A percentile compares a stretch with the other conserved stretches of the same genome.
phyloP scores from a whole-genome alignment of 305 asterid species.

The Fraxinus floribunda region DNA sequence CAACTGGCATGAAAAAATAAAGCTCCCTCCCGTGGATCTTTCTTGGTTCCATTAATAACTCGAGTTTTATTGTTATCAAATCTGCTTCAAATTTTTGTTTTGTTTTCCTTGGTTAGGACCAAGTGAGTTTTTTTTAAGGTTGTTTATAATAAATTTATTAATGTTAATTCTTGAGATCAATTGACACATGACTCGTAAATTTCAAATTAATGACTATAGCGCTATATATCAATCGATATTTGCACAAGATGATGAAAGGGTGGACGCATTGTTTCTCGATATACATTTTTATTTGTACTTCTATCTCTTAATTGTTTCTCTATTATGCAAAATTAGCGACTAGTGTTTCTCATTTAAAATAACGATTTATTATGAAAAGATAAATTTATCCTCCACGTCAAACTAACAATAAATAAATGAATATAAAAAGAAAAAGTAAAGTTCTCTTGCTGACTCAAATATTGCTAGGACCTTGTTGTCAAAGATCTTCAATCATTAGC shows the following conservation, averaged over 20 bases:
- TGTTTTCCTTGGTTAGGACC: neutral
- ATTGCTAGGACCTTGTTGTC: neutral
- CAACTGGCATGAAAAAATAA: constrained; percentile 39
- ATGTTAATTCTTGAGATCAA: neutral
- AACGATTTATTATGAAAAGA: neutral
- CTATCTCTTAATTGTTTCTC: neutral
- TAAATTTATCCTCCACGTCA: too few species aligned
- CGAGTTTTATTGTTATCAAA: neutral
- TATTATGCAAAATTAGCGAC: neutral
- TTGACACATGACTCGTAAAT: neutral
- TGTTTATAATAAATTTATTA: too few species aligned
- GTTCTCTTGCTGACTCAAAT: neutral
- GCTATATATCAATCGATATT: neutral
- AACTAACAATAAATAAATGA: too few species aligned
- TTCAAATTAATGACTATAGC: neutral
- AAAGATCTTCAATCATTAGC: neutral
- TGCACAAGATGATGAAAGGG: neutral
- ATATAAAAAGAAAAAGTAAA: too few species aligned
- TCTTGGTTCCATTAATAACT: neutral
- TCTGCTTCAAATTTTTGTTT: neutral
- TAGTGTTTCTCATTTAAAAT: too few species aligned
- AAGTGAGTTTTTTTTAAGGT: too few species aligned
- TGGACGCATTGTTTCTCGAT: neutral
- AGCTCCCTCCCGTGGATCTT: neutral
- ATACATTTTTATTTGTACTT: neutral